These are phyloP conservation scores for Rubus parviflorus DNA, from an alignment of 306 rosid genomes.

Conservation along the genomic window DNA sequence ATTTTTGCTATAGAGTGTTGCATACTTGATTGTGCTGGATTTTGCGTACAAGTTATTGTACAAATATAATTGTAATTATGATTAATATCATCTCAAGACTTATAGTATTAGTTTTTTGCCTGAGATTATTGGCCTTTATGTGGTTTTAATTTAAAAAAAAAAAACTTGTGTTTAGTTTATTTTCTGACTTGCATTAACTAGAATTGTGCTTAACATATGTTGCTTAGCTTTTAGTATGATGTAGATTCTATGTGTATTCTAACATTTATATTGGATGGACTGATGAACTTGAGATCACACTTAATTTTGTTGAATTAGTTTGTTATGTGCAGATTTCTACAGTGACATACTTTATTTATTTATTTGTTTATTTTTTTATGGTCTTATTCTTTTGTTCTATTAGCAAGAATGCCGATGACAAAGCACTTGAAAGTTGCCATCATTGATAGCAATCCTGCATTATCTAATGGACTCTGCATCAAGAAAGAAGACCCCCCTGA, in stretches of 20 bases:
- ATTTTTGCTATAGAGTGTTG: neutral
- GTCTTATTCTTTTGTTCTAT: constrained; percentile 30
- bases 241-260: neutral
- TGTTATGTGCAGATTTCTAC: neutral
- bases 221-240: neutral
- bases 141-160: neutral
- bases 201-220: neutral
- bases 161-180: neutral
- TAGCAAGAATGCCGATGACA: constrained; percentile 90
- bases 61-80: neutral
- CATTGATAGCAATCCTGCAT: constrained; percentile 90
- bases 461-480: constrained; percentile 43
- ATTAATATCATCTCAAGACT: neutral
- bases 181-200: neutral
- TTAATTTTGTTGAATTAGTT: neutral
- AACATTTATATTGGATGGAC: too few species aligned
- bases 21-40: neutral
- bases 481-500: constrained; percentile 82
- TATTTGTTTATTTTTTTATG: constrained; percentile 2
- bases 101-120: neutral
- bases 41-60: neutral
- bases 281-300: neutral
- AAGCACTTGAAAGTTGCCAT: constrained; percentile 88
- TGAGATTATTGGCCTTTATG: neutral
- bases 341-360: neutral